Percentiles rank a stretch among this genome's conserved stretches.
Conservation (phyloP, 495 filamentous ascomycete genomes). For the Alectoria sarmentosa region DNA sequence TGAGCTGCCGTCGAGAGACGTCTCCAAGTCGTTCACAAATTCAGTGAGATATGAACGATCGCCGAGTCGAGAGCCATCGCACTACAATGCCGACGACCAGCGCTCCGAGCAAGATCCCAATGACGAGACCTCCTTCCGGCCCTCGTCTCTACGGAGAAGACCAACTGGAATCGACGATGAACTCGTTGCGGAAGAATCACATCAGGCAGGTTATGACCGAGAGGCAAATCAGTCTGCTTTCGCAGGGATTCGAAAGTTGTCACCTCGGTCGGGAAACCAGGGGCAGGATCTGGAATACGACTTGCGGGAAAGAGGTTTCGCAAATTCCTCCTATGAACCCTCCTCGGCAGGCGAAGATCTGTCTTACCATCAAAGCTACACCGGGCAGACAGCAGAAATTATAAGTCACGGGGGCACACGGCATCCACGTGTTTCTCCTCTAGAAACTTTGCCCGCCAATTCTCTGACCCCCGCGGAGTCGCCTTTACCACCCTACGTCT, state of each 20-base stretch:
- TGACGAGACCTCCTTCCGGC: not conserved
- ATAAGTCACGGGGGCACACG: not conserved
- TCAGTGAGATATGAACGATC: constrained; percentile 8
- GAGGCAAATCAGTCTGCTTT: not conserved
- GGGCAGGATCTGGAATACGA: not conserved
- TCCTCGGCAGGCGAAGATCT: not conserved
- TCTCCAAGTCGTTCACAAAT: constrained; percentile 47
- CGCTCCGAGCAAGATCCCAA: not conserved
- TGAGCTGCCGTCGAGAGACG: constrained; percentile 58
- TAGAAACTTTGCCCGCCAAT: constrained; percentile 5
- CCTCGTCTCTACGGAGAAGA: not conserved
- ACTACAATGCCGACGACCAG: not conserved
- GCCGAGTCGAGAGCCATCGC: not conserved
- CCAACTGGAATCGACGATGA: constrained; percentile 3
- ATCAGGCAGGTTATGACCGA: not conserved
- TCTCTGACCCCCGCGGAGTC: constrained; percentile 7
- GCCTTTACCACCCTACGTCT: not conserved
- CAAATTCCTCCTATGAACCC: not conserved
- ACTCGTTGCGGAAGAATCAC: not conserved
- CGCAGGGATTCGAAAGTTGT: not conserved
- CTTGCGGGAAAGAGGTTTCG: too few species aligned
- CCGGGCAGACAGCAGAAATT: not conserved
- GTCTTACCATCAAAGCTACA: not conserved
- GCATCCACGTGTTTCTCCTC: not conserved
- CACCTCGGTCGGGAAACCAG: not conserved